Evolutionary conservation across 805 yeast species (phyloP).

Genomic region (Metschnikowia drakensbergensis): DNA sequence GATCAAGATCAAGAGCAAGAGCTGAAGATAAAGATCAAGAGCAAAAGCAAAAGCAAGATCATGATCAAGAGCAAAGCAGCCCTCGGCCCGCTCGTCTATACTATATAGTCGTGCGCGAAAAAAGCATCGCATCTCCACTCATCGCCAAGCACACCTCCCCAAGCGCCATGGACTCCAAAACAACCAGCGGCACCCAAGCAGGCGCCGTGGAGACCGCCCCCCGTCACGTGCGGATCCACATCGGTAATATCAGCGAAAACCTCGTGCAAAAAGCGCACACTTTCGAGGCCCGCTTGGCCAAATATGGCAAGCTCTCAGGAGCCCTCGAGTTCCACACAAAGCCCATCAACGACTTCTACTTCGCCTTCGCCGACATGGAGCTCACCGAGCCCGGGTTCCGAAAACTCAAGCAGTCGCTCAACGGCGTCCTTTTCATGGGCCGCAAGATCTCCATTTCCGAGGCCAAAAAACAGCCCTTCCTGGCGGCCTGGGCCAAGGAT

Average conservation of each 20-base stretch:
- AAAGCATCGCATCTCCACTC: neutral
- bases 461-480: slow-evolving; percentile 56
- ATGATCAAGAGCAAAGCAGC: no score
- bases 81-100: no score
- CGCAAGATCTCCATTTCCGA: slow-evolving; percentile 53
- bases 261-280: slow-evolving; percentile 45
- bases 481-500: slow-evolving; percentile 45
- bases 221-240: slow-evolving; percentile 42
- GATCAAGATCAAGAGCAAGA: no score
- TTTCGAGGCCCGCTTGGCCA: slow-evolving; percentile 52
- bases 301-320: slow-evolving; percentile 53
- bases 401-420: slow-evolving; percentile 52
- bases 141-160: neutral
- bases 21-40: no score
- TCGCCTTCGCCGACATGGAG: slow-evolving; percentile 65
- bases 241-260: slow-evolving; percentile 61
- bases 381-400: slow-evolving; percentile 43
- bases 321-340: slow-evolving; percentile 54
- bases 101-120: neutral
- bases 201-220: neutral
- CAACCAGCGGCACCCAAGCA: neutral
- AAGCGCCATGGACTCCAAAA: neutral
- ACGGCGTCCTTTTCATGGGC: slow-evolving; percentile 77
- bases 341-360: slow-evolving; percentile 50
- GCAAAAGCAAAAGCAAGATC: no score